phyloP scores from a whole-genome alignment of 768 basidiomycete species.

The Mycena maculata region DNA sequence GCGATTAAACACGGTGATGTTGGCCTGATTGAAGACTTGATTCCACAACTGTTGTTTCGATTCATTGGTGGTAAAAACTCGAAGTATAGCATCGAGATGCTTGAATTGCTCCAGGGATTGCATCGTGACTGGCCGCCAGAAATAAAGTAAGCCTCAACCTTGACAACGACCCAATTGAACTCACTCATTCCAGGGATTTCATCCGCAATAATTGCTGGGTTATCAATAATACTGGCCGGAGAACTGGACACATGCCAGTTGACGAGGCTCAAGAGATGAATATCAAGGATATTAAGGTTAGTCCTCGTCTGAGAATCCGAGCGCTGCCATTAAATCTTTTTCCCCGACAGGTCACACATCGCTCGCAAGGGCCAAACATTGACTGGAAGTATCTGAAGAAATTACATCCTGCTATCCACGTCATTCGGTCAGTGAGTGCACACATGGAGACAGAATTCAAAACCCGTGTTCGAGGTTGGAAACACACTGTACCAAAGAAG shows the following conservation, averaged over 20 bases:
- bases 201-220: constrained; percentile 38
- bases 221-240: constrained; percentile 31
- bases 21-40: not conserved
- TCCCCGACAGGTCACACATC: constrained; percentile 34
- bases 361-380: constrained; percentile 36
- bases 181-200: constrained; percentile 11
- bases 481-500: constrained; percentile 33
- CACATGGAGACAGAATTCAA: constrained; percentile 29
- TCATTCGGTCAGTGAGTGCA: constrained; percentile 21
- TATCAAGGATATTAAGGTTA: constrained; percentile 25
- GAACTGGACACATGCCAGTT: constrained; percentile 19
- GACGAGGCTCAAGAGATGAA: constrained; percentile 40
- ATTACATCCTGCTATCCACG: constrained; percentile 33
- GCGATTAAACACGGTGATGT: constrained; percentile 3
- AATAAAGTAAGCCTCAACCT: constrained; percentile 19
- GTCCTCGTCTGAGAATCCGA: not conserved
- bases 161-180: not conserved
- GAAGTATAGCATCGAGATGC: constrained; percentile 42
- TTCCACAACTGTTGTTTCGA: not conserved
- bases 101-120: constrained; percentile 43
- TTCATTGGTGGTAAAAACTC: constrained; percentile 37
- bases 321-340: not conserved
- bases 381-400: constrained; percentile 36
- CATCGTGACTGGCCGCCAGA: constrained; percentile 42
- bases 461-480: constrained; percentile 19